Evolutionary conservation across 31 red algal genomes (phyloP), one percentile per base, ranked within the genome.

Genomic region (Bonnemaisonia californica): DNA sequence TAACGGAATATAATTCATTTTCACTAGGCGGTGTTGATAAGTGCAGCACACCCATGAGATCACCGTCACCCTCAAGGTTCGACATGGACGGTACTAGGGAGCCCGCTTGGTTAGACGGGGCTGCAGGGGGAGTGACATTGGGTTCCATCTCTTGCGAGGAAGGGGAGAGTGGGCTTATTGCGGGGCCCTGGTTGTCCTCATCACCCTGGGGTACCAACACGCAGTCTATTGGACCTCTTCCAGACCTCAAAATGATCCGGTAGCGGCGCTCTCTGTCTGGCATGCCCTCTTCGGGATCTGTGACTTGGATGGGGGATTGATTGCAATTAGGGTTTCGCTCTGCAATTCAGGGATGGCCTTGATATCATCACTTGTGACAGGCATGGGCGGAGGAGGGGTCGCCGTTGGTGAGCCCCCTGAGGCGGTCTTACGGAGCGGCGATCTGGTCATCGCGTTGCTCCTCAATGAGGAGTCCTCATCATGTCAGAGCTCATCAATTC

Each of bases 291-390:
- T 93, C 87, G 1, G 86, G 89, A 76, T 95, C 84, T n/a, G 92
- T 88, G 16, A 94, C 89, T 71, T 95, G 86, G 23, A 86, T 23
- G 97, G 93, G 26, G 97, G 93, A 71, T 92, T 92, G 73, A 99
- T 91, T 4, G 93, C 97, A 61, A 99, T 99, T 9, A 99, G 83
- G 26, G 93, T 99, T 61, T 99, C 92, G 55, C 91, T 83, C 16
- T 75, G 80, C 51, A 99, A 78, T 55, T 93, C 83, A 1, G 93
- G 79, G n/a, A 99, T 93, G n/a, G 82, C 71, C 48, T 91, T 89
- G 36, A 96, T 96, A 69, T 99, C 97, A 41, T 90, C 67, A 80
- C 92, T 82, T 42, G 97, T 96, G 37, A 99, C 88, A 82, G 1
- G 93, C 89, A 67, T 91, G 87, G 19, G 83, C 83, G 2, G 82